Conservation (phyloP, 371 early-diverging fungal species). For the Lichtheimia corymbifera region DNA sequence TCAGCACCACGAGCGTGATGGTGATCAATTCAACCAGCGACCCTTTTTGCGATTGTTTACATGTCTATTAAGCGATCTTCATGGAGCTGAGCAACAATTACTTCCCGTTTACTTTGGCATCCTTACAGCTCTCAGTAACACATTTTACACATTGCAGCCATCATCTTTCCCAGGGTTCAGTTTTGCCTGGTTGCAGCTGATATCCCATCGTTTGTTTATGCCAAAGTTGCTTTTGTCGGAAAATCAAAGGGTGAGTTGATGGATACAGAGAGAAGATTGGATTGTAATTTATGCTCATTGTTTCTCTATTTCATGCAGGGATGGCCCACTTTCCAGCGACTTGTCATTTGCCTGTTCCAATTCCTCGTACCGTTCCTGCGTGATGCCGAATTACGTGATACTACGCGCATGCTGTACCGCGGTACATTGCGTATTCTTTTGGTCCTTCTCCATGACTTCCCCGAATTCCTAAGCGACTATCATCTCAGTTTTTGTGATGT, state of each 20-base stretch:
- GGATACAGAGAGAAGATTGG: neutral
- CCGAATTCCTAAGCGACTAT: constrained; percentile 93
- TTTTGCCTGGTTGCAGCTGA: constrained; percentile 93
- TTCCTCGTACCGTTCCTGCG: constrained; percentile 87
- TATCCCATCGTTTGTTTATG: constrained; percentile 92
- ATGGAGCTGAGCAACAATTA: constrained; percentile 68
- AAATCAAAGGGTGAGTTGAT: constrained; percentile 55
- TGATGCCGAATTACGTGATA: constrained; percentile 69
- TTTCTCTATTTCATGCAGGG: constrained; percentile 40
- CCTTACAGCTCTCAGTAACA: constrained; percentile 75
- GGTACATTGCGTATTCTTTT: constrained; percentile 89
- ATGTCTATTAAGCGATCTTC: constrained; percentile 81
- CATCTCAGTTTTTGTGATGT: constrained; percentile 91
- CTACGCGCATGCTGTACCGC: constrained; percentile 84
- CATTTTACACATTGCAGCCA: constrained; percentile 86
- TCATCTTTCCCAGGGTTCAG: constrained; percentile 91
- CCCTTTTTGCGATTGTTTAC: constrained; percentile 92
- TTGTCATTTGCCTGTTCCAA: constrained; percentile 81
- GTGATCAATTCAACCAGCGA: constrained; percentile 84
- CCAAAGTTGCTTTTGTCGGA: constrained; percentile 80
- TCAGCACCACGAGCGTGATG: constrained; percentile 80
- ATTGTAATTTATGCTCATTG: neutral
- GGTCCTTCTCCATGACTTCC: constrained; percentile 94
- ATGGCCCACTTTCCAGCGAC: constrained; percentile 86
- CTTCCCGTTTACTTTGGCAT: constrained; percentile 74